These are phyloP conservation scores for Ophiostoma perfectum DNA, from an alignment of 2,329 filamentous ascomycete species.

Conservation along the genomic window DNA sequence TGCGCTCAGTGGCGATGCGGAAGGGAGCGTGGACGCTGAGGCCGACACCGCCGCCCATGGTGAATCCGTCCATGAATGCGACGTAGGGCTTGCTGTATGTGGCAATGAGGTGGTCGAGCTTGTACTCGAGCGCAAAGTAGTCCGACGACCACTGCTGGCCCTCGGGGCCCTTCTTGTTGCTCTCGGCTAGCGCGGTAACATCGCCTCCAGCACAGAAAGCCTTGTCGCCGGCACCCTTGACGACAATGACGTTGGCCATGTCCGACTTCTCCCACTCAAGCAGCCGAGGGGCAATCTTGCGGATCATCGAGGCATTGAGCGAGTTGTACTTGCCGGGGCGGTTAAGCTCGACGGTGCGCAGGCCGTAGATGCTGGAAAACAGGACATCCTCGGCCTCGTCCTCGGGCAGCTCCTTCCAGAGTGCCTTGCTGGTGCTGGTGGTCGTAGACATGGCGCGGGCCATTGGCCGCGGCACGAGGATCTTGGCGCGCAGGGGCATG, in stretches of 20 bases:
- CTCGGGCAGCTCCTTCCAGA: constrained; percentile 52
- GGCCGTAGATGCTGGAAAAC: constrained; percentile 81
- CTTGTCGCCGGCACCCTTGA: constrained; percentile 80
- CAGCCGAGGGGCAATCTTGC: constrained; percentile 85
- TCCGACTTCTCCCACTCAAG: constrained; percentile 94
- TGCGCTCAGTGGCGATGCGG: constrained; percentile 92
- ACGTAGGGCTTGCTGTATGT: constrained; percentile 92
- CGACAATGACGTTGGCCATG: constrained; percentile 83
- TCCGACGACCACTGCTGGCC: constrained; percentile 71
- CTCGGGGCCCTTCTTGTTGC: constrained; percentile 61
- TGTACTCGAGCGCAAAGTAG: constrained; percentile 94
- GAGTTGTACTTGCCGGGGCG: constrained; percentile 87
- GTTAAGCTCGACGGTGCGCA: constrained; percentile 91
- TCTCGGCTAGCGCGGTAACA: constrained; percentile 68
- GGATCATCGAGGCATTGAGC: constrained; percentile 87
- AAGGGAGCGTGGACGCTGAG: constrained; percentile 93
- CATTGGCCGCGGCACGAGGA: constrained; percentile 53
- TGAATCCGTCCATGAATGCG: constrained; percentile 94
- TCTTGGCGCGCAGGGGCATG: constrained; percentile 80
- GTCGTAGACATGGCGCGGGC: constrained; percentile 40
- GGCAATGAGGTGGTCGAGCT: constrained; percentile 89
- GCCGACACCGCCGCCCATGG: constrained; percentile 96
- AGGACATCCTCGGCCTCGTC: constrained; percentile 88
- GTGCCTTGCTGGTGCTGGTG: constrained; percentile 21
- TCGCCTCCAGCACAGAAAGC: constrained; percentile 94